Evolutionary conservation across 495 filamentous ascomycete genomes (phyloP), one percentile per base, ranked within the genome.

Genomic region (Acidiella bohemica): DNA sequence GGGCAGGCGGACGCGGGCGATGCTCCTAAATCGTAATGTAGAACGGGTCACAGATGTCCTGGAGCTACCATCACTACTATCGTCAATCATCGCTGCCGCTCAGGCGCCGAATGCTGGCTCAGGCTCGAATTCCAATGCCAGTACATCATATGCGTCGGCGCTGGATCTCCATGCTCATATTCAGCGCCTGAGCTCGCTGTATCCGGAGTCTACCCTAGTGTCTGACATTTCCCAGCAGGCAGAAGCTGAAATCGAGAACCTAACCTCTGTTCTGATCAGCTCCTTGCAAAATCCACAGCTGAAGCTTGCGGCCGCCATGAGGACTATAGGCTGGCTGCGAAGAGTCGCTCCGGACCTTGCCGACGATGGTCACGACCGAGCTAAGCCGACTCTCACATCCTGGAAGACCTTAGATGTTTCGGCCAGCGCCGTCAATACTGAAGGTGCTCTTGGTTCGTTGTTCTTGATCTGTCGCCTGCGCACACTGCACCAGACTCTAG

Each of bases 131-230:
- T 57, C 65, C 11, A 76, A 73, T 4, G 56, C 65, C 10, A 77
- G 73, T n/a, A 73, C 77, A 11, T 90, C 81, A 46, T 93, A 94
- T 60, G 80, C 88, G 2, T 81, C 84, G 0, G 88, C 88, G 1
- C 67, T 99, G 31, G 92, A 99, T 53, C 66, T 96, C 4, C 78
- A 93, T 55, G 77, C 80, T n/a, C 92, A 95, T 61, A 93, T 95
- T 57, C 81, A 84, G 42, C 72, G 92, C 13, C 65, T 99, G 2
- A 78, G 86, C 43, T 72, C 73, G 2, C 65, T 95, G 42, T 92
- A 94, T 59, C 78, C 84, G 0, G 66, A 80, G 35, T 93, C 85
- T 0, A 66, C 68, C 2, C 66, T 94, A 20, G 71, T 96, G 11
- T 62, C 66, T 20, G 76, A 77, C 32, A 79, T 96, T 22, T 71